These are phyloP conservation scores for Wallacemonas sp. DNA, from an alignment of 208 protist genomes.

Conservation along the genomic window DNA sequence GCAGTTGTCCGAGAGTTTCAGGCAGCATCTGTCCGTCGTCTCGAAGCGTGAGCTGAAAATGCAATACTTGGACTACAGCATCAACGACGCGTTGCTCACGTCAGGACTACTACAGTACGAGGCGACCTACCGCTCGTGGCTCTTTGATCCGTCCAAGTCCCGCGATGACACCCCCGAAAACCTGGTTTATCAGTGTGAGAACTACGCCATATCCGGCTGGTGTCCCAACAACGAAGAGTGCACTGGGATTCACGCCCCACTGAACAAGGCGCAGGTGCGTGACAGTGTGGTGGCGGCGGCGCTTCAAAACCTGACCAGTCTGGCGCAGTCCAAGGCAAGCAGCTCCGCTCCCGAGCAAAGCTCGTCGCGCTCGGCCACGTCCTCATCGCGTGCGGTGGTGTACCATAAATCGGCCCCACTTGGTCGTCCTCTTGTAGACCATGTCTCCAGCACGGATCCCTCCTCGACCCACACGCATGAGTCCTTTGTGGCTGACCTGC, in stretches of 20 bases:
- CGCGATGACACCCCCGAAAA: slow-evolving; percentile 15
- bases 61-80: slow-evolving; percentile 23
- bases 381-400: background rate
- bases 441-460: background rate
- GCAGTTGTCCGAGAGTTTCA: slow-evolving; percentile 14
- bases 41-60: slow-evolving; percentile 17
- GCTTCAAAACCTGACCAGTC: slow-evolving; percentile 11
- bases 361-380: slow-evolving; percentile 5
- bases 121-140: slow-evolving; percentile 23
- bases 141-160: slow-evolving; percentile 9
- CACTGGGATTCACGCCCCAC: slow-evolving; percentile 20
- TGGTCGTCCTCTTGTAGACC: background rate
- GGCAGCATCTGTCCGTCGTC: slow-evolving; percentile 8
- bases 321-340: slow-evolving; percentile 3
- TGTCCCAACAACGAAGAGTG: slow-evolving; percentile 24
- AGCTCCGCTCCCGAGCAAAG: background rate
- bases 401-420: background rate
- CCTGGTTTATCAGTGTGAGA: slow-evolving; percentile 21
- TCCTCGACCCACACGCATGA: slow-evolving; percentile 3
- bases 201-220: slow-evolving; percentile 19
- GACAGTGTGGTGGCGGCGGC: slow-evolving; percentile 10
- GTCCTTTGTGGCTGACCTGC: background rate
- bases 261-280: slow-evolving; percentile 15
- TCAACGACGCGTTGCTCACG: slow-evolving; percentile 15
- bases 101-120: slow-evolving; percentile 20